Evolutionary conservation across 176 grass and related monocot genomes (phyloP), one percentile per base, ranked within the genome.

Genomic region (Cocos nucifera): DNA sequence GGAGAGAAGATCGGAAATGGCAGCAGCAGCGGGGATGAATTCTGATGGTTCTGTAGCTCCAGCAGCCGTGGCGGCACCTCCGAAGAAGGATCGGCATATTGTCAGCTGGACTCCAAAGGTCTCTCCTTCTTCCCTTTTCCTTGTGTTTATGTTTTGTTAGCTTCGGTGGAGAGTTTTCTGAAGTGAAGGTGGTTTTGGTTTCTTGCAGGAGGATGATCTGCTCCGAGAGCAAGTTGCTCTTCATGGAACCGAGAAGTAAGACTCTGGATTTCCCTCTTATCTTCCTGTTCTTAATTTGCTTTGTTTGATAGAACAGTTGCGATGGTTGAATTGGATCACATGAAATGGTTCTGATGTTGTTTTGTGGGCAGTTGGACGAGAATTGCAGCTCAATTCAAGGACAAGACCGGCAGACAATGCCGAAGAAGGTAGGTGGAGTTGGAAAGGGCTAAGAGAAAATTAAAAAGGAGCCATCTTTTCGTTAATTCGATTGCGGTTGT

Each of bases 361-460:
- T 74, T 59, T 68, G 28, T 75, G 29, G 3, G 54, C 62, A 98
- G 94, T 53, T 93, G 94, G 94, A 83, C 88, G 10, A 73, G 75
- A 49, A 86, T 98, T 62, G 79, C 88, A 17, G 79, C 88, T 57
- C 82, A 89, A 57, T 98, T 89, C 52, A 98, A 92, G 71, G 94
- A 93, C 72, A 98, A 98, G 74, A 98, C 88, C 3, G 84, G 88
- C 49, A 82, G 94, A 50, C 88, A 98, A 63, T 98, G 94, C 71
- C 78, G 94, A 52, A 78, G 94, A 76, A 98, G 94, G 94, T 98
- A 58, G 62, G 5, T 17, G 66, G 51, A 24, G 25, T 44, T 30
- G 10, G 9, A 39, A 56, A 32, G 30, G 25, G 19, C 53, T 44
- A 50, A 27, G 1, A 15, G 4, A 71, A 25, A 12, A 58, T 14